Percentiles rank a stretch among this genome's conserved stretches.
Evolutionary conservation across 495 filamentous ascomycete species (phyloP).

Genomic region (Corynascus novoguineensis): DNA sequence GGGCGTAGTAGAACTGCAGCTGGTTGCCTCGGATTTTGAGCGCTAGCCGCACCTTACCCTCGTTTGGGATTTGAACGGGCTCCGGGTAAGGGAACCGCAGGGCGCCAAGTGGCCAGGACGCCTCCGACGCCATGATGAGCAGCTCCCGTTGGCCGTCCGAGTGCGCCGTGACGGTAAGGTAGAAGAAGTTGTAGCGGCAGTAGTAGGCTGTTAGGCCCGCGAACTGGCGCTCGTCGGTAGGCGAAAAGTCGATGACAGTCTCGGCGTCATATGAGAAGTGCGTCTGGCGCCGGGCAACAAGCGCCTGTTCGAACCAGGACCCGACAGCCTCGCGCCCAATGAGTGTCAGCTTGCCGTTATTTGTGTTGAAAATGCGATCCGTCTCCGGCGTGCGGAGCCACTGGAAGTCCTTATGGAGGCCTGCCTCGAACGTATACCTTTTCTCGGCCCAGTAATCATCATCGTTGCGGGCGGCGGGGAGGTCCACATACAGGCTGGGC

Average conservation of each 20-base stretch:
- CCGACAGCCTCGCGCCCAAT: conserved; percentile 48
- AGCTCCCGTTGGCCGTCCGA: conserved; percentile 49
- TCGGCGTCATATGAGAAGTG: conserved; percentile 55
- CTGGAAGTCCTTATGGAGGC: conserved; percentile 49
- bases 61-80: conserved; percentile 41
- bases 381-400: conserved; percentile 53
- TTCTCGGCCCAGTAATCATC: conserved; percentile 48
- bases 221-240: conserved; percentile 50
- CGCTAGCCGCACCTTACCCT: conserved; percentile 47
- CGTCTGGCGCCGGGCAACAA: conserved; percentile 49
- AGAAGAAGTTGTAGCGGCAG: conserved; percentile 56
- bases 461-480: conserved; percentile 46
- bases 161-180: conserved; percentile 50
- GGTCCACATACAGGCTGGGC: conserved; percentile 47
- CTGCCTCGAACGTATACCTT: conserved; percentile 43
- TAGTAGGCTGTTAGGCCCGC: conserved; percentile 54
- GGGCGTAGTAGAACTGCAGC: conserved; percentile 49
- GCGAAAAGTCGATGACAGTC: conserved; percentile 47
- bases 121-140: conserved; percentile 47
- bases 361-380: conserved; percentile 46
- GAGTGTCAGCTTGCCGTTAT: conserved; percentile 37
- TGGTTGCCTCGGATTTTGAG: conserved; percentile 42
- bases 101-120: conserved; percentile 43
- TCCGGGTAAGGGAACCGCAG: conserved; percentile 33
- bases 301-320: conserved; percentile 52